Evolutionary conservation across 2,329 filamentous ascomycete genomes (phyloP).

Genomic region (Aspergillus felis): DNA sequence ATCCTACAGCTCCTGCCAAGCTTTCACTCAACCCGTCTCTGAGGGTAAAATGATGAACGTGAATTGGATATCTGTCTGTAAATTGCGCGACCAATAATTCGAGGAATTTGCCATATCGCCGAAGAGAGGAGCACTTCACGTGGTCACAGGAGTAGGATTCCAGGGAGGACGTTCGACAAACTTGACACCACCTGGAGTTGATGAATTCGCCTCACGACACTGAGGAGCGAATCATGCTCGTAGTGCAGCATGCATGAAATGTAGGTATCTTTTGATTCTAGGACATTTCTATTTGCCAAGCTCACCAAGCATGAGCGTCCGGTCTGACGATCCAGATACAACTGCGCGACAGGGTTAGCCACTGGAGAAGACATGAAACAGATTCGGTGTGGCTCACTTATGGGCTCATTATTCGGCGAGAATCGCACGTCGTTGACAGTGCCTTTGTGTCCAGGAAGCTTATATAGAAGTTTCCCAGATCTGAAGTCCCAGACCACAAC

Average conservation of each 20-base stretch:
- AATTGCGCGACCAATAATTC: not conserved
- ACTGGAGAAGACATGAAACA: not conserved
- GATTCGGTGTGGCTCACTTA: conserved; percentile 61
- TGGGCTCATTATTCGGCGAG: conserved; percentile 75
- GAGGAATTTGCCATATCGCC: not conserved
- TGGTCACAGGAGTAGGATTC: not conserved
- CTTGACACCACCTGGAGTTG: not conserved
- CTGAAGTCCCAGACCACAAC: conserved; percentile 87
- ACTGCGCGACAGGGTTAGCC: conserved; percentile 49
- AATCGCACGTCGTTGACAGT: conserved; percentile 94
- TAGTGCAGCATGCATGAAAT: not conserved
- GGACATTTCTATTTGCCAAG: conserved; percentile 56
- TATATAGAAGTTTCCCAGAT: conserved; percentile 87
- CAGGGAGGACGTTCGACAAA: not conserved
- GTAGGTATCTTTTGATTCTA: not conserved
- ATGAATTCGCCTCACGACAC: not conserved
- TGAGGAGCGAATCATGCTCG: not conserved
- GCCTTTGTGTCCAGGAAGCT: conserved; percentile 91
- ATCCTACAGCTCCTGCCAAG: not conserved
- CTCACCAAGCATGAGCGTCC: conserved; percentile 78
- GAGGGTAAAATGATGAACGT: not conserved
- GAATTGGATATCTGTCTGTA: not conserved
- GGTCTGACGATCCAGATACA: conserved; percentile 84
- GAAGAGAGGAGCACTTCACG: not conserved
- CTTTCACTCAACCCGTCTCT: not conserved